A percentile compares a stretch with the other conserved stretches of the same genome.
Conservation (phyloP, 805 yeast species). For the Zygotorulaspora sp. region DNA sequence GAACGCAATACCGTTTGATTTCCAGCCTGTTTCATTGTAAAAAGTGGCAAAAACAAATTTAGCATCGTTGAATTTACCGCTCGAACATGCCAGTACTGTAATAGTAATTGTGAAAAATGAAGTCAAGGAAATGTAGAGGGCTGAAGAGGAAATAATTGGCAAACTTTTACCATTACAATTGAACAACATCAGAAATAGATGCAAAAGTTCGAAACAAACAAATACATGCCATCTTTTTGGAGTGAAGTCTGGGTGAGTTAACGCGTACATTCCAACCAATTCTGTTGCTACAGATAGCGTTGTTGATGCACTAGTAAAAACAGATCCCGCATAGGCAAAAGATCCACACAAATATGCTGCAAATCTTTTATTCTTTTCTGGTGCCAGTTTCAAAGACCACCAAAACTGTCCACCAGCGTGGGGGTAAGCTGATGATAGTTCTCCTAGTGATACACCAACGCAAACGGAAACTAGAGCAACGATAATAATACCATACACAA, state of each 20-base stretch:
- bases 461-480: conserved; percentile 47
- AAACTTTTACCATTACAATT: conserved; percentile 53
- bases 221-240: conserved; percentile 55
- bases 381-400: conserved; percentile 57
- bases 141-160: conserved; percentile 47
- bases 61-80: conserved; percentile 52
- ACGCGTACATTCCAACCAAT: conserved; percentile 48
- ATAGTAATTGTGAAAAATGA: conserved; percentile 56
- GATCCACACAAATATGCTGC: conserved; percentile 60
- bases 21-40: conserved; percentile 60
- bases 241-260: conserved; percentile 33
- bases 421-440: conserved; percentile 53
- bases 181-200: conserved; percentile 44
- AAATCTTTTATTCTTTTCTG: conserved; percentile 40
- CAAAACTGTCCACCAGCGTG: conserved; percentile 63
- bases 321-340: conserved; percentile 60
- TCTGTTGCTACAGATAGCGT: conserved; percentile 53
- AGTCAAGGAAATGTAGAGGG: conserved; percentile 50
- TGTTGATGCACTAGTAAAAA: conserved; percentile 61
- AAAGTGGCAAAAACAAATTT: conserved; percentile 56
- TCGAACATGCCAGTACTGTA: conserved; percentile 51
- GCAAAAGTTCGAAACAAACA: conserved; percentile 47
- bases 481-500: conserved; percentile 54
- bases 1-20: conserved; percentile 54
- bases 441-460: conserved; percentile 51